Evolutionary conservation across 2,329 filamentous ascomycete species (phyloP).

Genomic region (Macrophomina tecta): DNA sequence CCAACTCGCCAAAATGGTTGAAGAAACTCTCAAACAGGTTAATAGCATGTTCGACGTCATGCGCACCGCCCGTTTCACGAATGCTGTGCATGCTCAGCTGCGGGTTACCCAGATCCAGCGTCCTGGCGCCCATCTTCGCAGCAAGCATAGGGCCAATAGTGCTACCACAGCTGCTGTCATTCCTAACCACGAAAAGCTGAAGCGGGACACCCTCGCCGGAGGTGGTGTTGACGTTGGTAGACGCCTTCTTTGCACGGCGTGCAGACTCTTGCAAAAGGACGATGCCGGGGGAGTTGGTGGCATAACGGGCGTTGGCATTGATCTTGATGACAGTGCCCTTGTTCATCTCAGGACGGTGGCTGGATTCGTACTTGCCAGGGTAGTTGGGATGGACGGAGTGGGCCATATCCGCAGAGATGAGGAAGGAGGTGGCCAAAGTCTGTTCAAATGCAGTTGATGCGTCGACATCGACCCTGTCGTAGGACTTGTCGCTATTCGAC

Average conservation of each 20-base stretch:
- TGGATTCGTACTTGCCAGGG: slow-evolving; percentile 84
- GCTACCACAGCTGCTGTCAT: slow-evolving; percentile 92
- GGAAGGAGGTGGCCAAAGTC: slow-evolving; percentile 86
- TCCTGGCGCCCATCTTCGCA: slow-evolving; percentile 83
- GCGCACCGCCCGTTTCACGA: slow-evolving; percentile 85
- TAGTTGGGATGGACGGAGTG: slow-evolving; percentile 98
- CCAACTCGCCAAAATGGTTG: slow-evolving; percentile 79
- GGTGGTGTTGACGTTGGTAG: slow-evolving; percentile 42
- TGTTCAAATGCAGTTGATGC: slow-evolving; percentile 87
- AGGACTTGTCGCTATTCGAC: slow-evolving; percentile 66
- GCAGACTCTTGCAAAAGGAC: slow-evolving; percentile 90
- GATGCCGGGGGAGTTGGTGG: slow-evolving; percentile 94
- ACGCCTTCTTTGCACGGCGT: slow-evolving; percentile 58
- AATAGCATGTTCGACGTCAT: slow-evolving; percentile 86
- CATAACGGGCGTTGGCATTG: slow-evolving; percentile 96
- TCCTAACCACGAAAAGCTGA: slow-evolving; percentile 94
- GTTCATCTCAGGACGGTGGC: slow-evolving; percentile 94
- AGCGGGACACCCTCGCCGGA: slow-evolving; percentile 77
- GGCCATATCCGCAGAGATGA: slow-evolving; percentile 96
- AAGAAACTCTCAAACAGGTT: slow-evolving; percentile 89
- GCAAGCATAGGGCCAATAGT: slow-evolving; percentile 98
- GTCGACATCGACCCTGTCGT: slow-evolving; percentile 65
- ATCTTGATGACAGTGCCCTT: slow-evolving; percentile 96
- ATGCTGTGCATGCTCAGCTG: slow-evolving; percentile 98
- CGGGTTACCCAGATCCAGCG: slow-evolving; percentile 90